Percentiles rank a stretch among this genome's conserved stretches.
Conservation (phyloP, 108 stramenopile species). For the Nitzschia sp. region DNA sequence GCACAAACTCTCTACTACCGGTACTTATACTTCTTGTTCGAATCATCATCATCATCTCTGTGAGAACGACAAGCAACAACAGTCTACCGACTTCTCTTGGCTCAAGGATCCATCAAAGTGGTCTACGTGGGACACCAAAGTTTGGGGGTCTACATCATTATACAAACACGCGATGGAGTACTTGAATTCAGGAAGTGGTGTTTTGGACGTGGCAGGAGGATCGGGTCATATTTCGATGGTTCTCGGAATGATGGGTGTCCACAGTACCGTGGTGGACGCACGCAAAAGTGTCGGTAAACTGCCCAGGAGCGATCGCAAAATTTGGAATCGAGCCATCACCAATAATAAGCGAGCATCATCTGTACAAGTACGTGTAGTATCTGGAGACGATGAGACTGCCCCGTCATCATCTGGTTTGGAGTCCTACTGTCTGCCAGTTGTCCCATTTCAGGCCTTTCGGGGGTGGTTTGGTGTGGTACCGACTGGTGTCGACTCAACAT, state of each 20-base stretch:
- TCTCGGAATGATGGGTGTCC: constrained; percentile 56
- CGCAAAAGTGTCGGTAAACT: constrained; percentile 64
- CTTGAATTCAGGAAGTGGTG: constrained; percentile 51
- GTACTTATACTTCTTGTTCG: too few species aligned
- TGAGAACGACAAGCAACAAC: too few species aligned
- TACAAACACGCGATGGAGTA: constrained; percentile 21
- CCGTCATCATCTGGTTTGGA: background rate
- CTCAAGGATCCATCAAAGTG: background rate
- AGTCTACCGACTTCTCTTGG: background rate
- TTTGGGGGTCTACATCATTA: background rate
- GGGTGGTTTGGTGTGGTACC: constrained; percentile 63
- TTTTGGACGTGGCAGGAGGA: constrained; percentile 84
- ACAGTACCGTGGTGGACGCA: constrained; percentile 78
- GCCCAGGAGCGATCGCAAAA: constrained; percentile 68
- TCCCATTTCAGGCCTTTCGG: constrained; percentile 45
- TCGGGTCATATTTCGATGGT: constrained; percentile 80
- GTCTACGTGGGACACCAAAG: background rate
- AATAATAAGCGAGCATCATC: background rate
- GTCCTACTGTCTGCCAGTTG: constrained; percentile 29
- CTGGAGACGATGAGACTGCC: background rate
- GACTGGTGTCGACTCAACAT: constrained; percentile 54
- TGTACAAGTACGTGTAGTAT: background rate
- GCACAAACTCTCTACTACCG: constrained; percentile 16
- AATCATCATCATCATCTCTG: too few species aligned
- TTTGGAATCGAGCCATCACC: constrained; percentile 50